Conservation (phyloP, 2,329 filamentous ascomycete species). For the Fusarium sp. region DNA sequence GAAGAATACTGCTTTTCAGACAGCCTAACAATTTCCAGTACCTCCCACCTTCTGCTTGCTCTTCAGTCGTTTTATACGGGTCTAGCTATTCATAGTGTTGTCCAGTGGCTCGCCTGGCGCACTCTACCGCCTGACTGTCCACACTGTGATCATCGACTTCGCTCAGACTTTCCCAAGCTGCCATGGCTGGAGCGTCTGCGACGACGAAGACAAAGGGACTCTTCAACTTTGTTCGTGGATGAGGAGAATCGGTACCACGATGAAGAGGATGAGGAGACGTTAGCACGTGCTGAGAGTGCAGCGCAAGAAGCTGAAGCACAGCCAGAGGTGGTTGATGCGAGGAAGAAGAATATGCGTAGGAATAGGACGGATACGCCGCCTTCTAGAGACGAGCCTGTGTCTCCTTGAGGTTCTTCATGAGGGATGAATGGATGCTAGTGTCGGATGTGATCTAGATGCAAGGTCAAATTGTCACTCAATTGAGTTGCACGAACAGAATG, state of each 20-base stretch:
- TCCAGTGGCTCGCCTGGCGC: constrained; percentile 55
- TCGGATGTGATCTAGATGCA: not conserved
- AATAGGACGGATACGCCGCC: constrained; percentile 36
- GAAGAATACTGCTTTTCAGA: too few species aligned
- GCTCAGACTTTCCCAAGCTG: constrained; percentile 51
- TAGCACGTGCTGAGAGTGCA: not conserved
- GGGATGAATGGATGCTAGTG: not conserved
- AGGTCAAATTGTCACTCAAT: too few species aligned
- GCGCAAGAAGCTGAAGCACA: constrained; percentile 17
- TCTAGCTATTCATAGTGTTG: constrained; percentile 52
- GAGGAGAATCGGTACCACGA: constrained; percentile 45
- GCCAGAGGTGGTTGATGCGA: constrained; percentile 40
- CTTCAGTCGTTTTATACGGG: constrained; percentile 54
- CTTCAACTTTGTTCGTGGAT: constrained; percentile 37
- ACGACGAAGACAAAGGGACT: constrained; percentile 26
- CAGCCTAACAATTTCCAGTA: constrained; percentile 40
- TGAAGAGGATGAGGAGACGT: constrained; percentile 36
- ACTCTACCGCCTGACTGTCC: constrained; percentile 54
- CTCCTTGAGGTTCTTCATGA: constrained; percentile 26
- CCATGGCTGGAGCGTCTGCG: constrained; percentile 48
- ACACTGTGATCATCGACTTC: constrained; percentile 53
- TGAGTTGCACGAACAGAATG: not conserved
- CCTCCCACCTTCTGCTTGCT: constrained; percentile 53
- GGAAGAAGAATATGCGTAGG: constrained; percentile 40
- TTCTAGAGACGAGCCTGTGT: constrained; percentile 31